Conservation (phyloP, 139 green algal species). For the Volvox reticuliferus region DNA sequence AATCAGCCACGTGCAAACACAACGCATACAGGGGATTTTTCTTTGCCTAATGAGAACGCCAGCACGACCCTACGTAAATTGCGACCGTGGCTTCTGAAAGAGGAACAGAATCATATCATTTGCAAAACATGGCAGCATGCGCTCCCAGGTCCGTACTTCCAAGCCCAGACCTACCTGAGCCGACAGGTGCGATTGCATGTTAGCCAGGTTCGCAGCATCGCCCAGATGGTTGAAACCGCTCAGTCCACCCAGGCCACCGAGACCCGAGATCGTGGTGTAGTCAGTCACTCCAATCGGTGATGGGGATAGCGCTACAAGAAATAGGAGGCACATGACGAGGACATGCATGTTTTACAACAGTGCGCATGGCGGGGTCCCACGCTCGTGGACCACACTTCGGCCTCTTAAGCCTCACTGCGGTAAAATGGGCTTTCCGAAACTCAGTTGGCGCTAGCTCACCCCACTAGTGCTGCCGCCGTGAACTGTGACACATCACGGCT, state of each 20-base stretch:
- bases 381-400: too few relatives aligned
- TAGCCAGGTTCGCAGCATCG: conserved; percentile 42
- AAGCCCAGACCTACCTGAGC: conserved; percentile 27
- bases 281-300: conserved; percentile 40
- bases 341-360: not conserved
- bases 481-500: too few relatives aligned
- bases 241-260: conserved; percentile 27
- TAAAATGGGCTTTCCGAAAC: too few relatives aligned
- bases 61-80: not conserved
- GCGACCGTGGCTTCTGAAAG: too few relatives aligned
- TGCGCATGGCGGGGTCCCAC: too few relatives aligned
- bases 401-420: too few relatives aligned
- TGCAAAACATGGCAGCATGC: not conserved
- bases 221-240: conserved; percentile 42
- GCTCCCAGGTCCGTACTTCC: too few relatives aligned
- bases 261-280: conserved; percentile 33
- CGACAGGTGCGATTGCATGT: conserved; percentile 43
- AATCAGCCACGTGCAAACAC: too few relatives aligned
- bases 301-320: conserved; percentile 12
- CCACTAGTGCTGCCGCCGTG: too few relatives aligned
- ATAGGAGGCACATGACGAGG: not conserved
- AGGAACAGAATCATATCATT: too few relatives aligned
- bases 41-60: not conserved
- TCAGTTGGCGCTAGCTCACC: too few relatives aligned
- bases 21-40: too few relatives aligned